Evolutionary conservation across 2,329 filamentous ascomycete species (phyloP), one percentile per base, ranked within the genome.

Genomic region (Metarhizium anisopliae): DNA sequence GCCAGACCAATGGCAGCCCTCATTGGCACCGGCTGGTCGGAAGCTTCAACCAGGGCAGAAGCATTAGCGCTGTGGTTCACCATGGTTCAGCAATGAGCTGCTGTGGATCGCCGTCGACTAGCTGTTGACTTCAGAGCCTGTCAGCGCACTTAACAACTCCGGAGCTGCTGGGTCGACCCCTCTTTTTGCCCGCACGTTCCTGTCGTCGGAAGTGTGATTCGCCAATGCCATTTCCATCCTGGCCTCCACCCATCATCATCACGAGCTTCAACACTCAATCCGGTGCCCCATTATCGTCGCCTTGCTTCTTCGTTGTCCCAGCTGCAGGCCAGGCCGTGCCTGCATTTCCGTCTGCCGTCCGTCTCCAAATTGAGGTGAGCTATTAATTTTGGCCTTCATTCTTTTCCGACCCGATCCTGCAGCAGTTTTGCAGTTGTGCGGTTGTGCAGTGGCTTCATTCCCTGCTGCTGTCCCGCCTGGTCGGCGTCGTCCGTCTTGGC

Each of bases 191-290:
- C 32, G 25, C 25, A 25, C 25, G 25, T 25, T 25, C 25, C 25
- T 25, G 32, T 53, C 51, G 36, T 32, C 38, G 52, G n/a, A 53
- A 47, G 55, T 54, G 38, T 62, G 60, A 66, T 66, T 66, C 61
- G 63, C 61, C 63, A 63, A 64, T 59, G 53, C 45, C 32, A 45
- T 18, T 29, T 32, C 36, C 16, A 18, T 52, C 13, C 51, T 25
- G 43, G n/a, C 40, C 10, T 18, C 50, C 38, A 32, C 42, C 8
- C n/a, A 7, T 35, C 52, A 7, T 35, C 52, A 47, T 47, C 47
- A 52, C 29, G n/a, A 43, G 16, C 55, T 35, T 30, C 38, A 14
- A 40, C 38, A 11, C 38, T 13, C 11, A 40, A 40, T 5, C 11
- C 8, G 11, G 5, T 11, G 5, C 30, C 50, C 50, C 43, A 45